These are phyloP conservation scores for Silene uniflora DNA, from an alignment of 148 eudicot species.

Conservation along the genomic window DNA sequence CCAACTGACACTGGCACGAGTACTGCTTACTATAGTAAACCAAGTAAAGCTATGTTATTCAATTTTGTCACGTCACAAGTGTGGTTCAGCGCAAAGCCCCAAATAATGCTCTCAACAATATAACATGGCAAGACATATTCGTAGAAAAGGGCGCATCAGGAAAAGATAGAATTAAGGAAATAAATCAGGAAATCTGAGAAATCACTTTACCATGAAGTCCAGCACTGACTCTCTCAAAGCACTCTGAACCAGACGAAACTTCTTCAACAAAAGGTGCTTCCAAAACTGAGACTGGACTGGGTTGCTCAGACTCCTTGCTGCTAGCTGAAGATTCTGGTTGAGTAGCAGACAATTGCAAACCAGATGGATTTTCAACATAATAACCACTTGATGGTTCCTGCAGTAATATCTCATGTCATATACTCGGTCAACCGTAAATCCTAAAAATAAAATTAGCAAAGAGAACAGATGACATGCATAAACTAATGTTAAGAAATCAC, in stretches of 20 bases:
- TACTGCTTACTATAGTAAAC: background rate
- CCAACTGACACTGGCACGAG: background rate
- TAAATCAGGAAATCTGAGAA: background rate
- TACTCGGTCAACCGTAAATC: slow-evolving; percentile 2
- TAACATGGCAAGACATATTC: background rate
- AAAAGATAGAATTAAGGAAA: background rate
- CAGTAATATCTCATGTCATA: slow-evolving; percentile 25
- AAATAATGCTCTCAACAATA: background rate
- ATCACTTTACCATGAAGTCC: slow-evolving; percentile 67
- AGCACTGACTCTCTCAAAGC: slow-evolving; percentile 77
- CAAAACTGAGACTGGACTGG: slow-evolving; percentile 75
- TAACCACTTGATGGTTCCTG: slow-evolving; percentile 38
- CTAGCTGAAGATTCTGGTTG: slow-evolving; percentile 55
- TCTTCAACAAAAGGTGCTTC: slow-evolving; percentile 63
- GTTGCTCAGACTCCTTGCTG: slow-evolving; percentile 78
- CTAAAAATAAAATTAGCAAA: background rate
- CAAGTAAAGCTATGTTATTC: background rate
- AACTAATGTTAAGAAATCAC: background rate
- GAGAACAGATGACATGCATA: background rate
- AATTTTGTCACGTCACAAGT: background rate
- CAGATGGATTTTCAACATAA: slow-evolving; percentile 33
- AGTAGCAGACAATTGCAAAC: slow-evolving; percentile 30
- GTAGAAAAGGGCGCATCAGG: background rate
- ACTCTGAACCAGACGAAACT: slow-evolving; percentile 70
- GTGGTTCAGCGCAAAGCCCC: background rate